phyloP scores from a whole-genome alignment of 768 basidiomycete genomes.

The Lentinula aciculospora region DNA sequence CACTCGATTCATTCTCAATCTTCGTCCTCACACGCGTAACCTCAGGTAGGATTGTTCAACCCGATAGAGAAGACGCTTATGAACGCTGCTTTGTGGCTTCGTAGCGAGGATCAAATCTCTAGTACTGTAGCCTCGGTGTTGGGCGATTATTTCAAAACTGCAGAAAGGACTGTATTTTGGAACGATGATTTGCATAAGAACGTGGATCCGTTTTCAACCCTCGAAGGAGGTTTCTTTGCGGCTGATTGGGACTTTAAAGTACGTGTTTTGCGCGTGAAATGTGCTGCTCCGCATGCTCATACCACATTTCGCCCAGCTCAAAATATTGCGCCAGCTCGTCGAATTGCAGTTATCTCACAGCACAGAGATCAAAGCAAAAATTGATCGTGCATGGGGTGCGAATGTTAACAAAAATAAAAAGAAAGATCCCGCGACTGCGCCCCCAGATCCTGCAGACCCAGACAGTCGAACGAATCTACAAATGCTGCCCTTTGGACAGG shows the following conservation, averaged over 20 bases:
- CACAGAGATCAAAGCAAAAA: slow-evolving; percentile 58
- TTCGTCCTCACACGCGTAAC: slow-evolving; percentile 87
- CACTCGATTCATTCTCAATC: slow-evolving; percentile 71
- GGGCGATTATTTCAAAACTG: slow-evolving; percentile 64
- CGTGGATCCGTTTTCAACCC: slow-evolving; percentile 63
- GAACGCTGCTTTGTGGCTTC: slow-evolving; percentile 23
- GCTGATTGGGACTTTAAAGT: slow-evolving; percentile 84
- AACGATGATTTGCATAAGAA: slow-evolving; percentile 61
- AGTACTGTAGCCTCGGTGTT: slow-evolving; percentile 65
- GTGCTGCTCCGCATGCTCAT: slow-evolving; percentile 15
- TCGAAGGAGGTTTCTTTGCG: slow-evolving; percentile 72
- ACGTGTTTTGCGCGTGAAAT: slow-evolving; percentile 22
- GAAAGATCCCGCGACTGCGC: slow-evolving; percentile 50
- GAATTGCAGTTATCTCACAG: slow-evolving; percentile 77
- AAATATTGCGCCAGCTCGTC: slow-evolving; percentile 77
- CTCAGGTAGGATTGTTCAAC: slow-evolving; percentile 59
- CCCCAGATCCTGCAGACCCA: slow-evolving; percentile 56
- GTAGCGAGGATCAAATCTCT: slow-evolving; percentile 78
- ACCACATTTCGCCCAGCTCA: slow-evolving; percentile 46
- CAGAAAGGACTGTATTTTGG: slow-evolving; percentile 80
- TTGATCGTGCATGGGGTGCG: slow-evolving; percentile 87
- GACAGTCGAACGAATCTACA: slow-evolving; percentile 60
- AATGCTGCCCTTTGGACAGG: slow-evolving; percentile 72
- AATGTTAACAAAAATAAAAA: slow-evolving; percentile 83
- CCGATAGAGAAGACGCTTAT: slow-evolving; percentile 14